Conservation (phyloP, 179 eudicot species). For the Carnegiea gigantea region DNA sequence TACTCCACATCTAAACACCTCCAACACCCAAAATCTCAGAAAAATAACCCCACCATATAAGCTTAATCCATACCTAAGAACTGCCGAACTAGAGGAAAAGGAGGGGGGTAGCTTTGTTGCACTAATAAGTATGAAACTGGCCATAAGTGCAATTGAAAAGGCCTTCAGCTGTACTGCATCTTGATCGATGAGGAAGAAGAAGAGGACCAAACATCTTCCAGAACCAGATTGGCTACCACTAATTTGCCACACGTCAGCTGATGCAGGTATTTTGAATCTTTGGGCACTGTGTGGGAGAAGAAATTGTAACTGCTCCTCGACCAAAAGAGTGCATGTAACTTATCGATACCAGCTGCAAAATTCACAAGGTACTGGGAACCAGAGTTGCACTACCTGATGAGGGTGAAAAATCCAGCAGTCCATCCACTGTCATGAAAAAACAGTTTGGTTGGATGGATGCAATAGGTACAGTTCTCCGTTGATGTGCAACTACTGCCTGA, state of each 20-base stretch:
- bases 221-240: no score
- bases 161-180: not conserved
- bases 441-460: not conserved
- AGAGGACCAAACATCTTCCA: not conserved
- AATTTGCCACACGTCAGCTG: no score
- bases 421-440: not conserved
- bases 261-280: not conserved
- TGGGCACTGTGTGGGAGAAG: not conserved
- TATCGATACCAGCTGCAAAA: not conserved
- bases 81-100: no score
- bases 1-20: no score
- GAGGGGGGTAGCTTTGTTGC: no score
- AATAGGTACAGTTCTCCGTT: not conserved
- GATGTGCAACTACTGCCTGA: not conserved
- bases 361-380: not conserved
- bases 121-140: no score
- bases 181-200: not conserved
- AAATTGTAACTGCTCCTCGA: not conserved
- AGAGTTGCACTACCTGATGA: not conserved
- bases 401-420: not conserved
- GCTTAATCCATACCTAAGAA: no score
- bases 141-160: not conserved
- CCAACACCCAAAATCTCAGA: no score
- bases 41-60: no score
- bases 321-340: not conserved